Conservation (phyloP, 495 filamentous ascomycete genomes). For the Bacidia rubella region DNA sequence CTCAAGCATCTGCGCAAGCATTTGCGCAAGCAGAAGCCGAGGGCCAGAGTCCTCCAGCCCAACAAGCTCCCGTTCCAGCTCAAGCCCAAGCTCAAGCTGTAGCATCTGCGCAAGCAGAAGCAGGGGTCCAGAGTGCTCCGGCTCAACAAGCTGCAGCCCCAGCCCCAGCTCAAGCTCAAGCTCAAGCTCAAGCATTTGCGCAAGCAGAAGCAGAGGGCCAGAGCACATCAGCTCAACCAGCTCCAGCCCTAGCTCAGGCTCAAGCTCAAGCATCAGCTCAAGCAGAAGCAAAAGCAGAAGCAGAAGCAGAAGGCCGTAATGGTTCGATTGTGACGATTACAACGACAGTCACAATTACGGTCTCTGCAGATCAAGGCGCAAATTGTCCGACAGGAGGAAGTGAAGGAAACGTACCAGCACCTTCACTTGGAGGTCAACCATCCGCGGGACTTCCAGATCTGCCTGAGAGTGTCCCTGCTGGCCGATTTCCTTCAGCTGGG, state of each 20-base stretch:
- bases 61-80: neutral
- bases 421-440: neutral
- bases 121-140: neutral
- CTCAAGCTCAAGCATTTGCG: slow-evolving; percentile 7
- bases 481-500: neutral
- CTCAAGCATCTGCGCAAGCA: slow-evolving; percentile 1
- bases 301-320: neutral
- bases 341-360: neutral
- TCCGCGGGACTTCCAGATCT: neutral
- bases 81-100: neutral
- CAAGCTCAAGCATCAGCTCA: slow-evolving; percentile 3
- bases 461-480: neutral
- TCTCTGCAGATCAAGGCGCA: neutral
- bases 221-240: no score
- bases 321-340: neutral
- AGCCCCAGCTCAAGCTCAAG: slow-evolving; percentile 2
- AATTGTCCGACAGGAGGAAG: neutral
- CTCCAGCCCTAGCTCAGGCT: neutral
- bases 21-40: no score
- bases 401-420: neutral
- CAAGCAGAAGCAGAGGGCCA: slow-evolving; percentile 7
- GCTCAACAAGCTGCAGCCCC: neutral
- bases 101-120: neutral
- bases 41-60: no score
- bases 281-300: neutral